phyloP scores from a whole-genome alignment of 2,329 filamentous ascomycete genomes.

The Sclerotinia glacialis region DNA sequence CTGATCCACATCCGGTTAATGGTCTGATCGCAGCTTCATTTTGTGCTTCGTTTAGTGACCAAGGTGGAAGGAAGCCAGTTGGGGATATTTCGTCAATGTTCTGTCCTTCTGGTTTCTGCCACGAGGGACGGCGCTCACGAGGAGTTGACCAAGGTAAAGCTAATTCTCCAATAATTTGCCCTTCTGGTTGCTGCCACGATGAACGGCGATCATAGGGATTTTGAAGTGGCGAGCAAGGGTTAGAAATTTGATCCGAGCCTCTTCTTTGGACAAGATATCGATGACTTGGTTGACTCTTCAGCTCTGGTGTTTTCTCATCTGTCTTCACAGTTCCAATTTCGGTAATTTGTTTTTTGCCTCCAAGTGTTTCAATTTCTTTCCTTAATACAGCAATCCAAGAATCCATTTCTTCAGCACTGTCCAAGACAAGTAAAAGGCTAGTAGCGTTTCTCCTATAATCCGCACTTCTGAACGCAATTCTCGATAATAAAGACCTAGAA shows the following conservation, averaged over 20 bases:
- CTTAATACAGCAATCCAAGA: conserved; percentile 68
- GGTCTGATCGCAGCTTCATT: conserved; percentile 24
- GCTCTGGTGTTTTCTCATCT: conserved; percentile 40
- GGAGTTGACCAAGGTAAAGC: conserved; percentile 15
- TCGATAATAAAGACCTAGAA: conserved; percentile 61
- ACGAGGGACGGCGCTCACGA: conserved; percentile 5
- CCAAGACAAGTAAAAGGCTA: conserved; percentile 70
- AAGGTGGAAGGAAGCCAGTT: not conserved
- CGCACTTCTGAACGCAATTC: conserved; percentile 57
- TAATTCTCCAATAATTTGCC: not conserved
- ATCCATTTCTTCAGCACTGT: conserved; percentile 72
- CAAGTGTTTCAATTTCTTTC: conserved; percentile 66
- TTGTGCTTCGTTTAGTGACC: conserved; percentile 18
- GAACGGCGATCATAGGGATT: conserved; percentile 25
- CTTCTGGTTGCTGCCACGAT: conserved; percentile 22
- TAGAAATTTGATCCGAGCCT: conserved; percentile 30
- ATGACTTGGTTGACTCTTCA: conserved; percentile 35
- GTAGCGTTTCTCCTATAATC: conserved; percentile 55
- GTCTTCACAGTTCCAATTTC: conserved; percentile 56
- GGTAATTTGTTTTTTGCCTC: conserved; percentile 61
- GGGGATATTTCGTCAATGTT: conserved; percentile 15
- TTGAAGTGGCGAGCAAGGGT: conserved; percentile 27
- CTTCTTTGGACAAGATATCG: conserved; percentile 32
- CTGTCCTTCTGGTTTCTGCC: conserved; percentile 15
- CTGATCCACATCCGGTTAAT: conserved; percentile 52